phyloP scores from a whole-genome alignment of 371 early-diverging fungal genomes.

The Amoeboaphelidium occidentale region DNA sequence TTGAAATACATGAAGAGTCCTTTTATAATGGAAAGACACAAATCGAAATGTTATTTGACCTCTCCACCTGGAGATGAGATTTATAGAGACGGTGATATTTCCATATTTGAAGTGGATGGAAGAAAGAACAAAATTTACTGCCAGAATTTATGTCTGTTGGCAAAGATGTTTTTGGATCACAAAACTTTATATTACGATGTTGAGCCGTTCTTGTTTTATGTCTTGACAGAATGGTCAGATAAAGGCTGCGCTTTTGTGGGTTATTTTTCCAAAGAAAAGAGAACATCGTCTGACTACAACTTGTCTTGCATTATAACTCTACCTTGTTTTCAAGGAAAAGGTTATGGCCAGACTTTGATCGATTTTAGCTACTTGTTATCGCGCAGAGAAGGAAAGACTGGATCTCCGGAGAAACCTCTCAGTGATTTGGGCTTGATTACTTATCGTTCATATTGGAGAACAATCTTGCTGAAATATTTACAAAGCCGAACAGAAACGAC shows the following conservation, averaged over 20 bases:
- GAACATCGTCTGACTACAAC: slow-evolving; percentile 85
- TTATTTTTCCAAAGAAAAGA: slow-evolving; percentile 98
- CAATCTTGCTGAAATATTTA: slow-evolving; percentile 5
- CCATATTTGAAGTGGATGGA: slow-evolving; percentile 86
- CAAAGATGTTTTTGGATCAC: slow-evolving; percentile 96
- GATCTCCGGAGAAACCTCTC: slow-evolving; percentile 96
- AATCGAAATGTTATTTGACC: slow-evolving; percentile 45
- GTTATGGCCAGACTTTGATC: slow-evolving; percentile 91
- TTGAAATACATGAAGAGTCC: slow-evolving; percentile 45
- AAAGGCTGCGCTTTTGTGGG: slow-evolving; percentile 84
- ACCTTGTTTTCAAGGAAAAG: slow-evolving; percentile 93
- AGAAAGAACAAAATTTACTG: slow-evolving; percentile 65
- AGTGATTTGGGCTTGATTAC: slow-evolving; percentile 90
- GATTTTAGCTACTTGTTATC: slow-evolving; percentile 94
- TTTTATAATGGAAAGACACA: slow-evolving; percentile 38
- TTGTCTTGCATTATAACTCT: slow-evolving; percentile 98
- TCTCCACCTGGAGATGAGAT: slow-evolving; percentile 89
- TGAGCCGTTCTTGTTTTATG: slow-evolving; percentile 96
- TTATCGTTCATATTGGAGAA: slow-evolving; percentile 82
- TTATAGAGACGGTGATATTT: slow-evolving; percentile 55
- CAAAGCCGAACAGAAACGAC: slow-evolving; percentile 7
- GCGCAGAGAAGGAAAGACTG: slow-evolving; percentile 76
- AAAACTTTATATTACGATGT: slow-evolving; percentile 99
- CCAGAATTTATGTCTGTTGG: slow-evolving; percentile 62
- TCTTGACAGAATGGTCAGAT: slow-evolving; percentile 55